These are phyloP conservation scores for Neofusicoccum laricinum DNA, from an alignment of 2,329 filamentous ascomycete species.

Conservation along the genomic window DNA sequence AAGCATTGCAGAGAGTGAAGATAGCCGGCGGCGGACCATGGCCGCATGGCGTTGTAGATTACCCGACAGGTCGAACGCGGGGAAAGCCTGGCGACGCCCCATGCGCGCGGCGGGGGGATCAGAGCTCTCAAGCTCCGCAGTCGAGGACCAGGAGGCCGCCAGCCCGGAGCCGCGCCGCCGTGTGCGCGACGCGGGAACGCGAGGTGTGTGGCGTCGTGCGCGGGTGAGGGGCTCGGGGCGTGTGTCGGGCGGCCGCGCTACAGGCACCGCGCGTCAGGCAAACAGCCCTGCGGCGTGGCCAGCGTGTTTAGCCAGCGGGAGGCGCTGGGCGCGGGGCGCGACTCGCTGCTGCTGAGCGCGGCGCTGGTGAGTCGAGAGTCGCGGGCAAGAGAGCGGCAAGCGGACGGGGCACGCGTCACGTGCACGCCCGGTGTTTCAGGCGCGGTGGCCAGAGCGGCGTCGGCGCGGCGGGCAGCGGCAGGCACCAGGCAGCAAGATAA, in stretches of 20 bases:
- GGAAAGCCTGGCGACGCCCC: conserved; percentile 2
- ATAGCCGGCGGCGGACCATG: not conserved
- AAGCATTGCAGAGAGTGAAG: not conserved
- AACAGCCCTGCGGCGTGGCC: not conserved
- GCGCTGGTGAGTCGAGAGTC: not conserved
- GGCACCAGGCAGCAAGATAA: conserved; percentile 5
- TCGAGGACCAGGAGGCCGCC: not conserved
- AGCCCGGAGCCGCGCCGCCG: not conserved
- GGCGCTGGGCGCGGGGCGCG: not conserved
- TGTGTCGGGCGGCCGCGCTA: not conserved
- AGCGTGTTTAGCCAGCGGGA: not conserved
- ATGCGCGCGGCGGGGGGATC: not conserved
- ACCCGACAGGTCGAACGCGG: not conserved
- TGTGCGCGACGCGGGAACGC: not conserved
- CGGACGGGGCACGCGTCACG: not conserved
- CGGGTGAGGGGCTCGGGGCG: not conserved
- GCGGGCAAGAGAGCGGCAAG: not conserved
- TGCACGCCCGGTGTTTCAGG: conserved; percentile 1
- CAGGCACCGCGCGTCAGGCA: not conserved
- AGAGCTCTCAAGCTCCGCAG: too few relatives aligned
- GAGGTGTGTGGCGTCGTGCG: not conserved
- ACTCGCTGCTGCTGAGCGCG: too few relatives aligned
- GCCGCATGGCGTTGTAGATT: conserved; percentile 8
- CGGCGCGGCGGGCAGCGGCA: not conserved
- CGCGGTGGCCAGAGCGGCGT: not conserved